Evolutionary conservation across 306 rosid species (phyloP).

Genomic region (Albizia julibrissin): DNA sequence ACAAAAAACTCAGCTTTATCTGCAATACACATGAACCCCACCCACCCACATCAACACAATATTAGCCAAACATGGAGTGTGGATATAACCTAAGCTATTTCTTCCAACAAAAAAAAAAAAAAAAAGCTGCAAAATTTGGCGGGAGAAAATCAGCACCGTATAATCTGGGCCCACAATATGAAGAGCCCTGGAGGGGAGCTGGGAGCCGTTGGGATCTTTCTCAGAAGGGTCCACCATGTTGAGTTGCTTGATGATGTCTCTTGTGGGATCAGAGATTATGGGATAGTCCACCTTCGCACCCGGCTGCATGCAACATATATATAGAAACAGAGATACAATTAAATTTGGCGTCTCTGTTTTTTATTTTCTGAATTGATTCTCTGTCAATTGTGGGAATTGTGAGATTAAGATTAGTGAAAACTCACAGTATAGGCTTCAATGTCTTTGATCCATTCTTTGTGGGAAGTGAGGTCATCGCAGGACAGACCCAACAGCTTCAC

Average conservation of each 20-base stretch:
- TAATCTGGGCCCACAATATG: constrained; percentile 78
- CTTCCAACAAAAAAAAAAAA: too few species aligned
- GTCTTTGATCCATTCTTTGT: constrained; percentile 76
- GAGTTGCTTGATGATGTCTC: constrained; percentile 74
- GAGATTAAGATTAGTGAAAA: not conserved
- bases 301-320: constrained; percentile 42
- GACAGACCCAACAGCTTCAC: constrained; percentile 75
- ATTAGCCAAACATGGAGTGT: not conserved
- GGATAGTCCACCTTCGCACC: constrained; percentile 73
- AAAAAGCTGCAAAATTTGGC: not conserved
- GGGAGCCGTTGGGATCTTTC: constrained; percentile 54
- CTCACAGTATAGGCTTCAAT: constrained; percentile 73
- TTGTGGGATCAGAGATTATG: constrained; percentile 58
- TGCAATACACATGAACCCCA: constrained; percentile 8
- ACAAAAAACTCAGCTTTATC: constrained; percentile 79
- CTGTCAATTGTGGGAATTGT: not conserved
- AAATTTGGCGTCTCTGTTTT: not conserved
- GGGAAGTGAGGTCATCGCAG: constrained; percentile 64
- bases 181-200: constrained; percentile 76
- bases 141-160: constrained; percentile 38
- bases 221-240: constrained; percentile 89
- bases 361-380: not conserved
- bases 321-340: not conserved
- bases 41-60: not conserved
- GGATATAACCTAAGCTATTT: not conserved